Evolutionary conservation across 2,329 filamentous ascomycete species (phyloP), one percentile per base, ranked within the genome.

Genomic region (Fusarium albosuccineum): DNA sequence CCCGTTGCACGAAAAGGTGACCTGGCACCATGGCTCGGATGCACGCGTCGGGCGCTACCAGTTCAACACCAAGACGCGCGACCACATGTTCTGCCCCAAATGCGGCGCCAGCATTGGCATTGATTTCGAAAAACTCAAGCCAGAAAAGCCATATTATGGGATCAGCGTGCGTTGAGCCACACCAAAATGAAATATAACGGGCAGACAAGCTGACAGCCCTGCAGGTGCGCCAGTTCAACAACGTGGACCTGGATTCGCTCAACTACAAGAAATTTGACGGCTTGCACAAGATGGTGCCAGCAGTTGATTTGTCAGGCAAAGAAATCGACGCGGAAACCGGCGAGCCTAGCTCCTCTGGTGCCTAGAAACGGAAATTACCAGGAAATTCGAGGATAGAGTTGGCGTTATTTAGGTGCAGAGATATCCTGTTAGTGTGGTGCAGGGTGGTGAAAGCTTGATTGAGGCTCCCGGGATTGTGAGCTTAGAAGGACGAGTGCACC

Each of bases 21-120:
- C 68, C 10, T 84, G 81, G 80, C 80, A 83, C 61, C 77, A 82
- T 65, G 73, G 75, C 63, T 76, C 79, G n/a, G 66, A 73, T 6
- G 53, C 58, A 14, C 71, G 70, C 9, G 60, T 74, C 26, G 55
- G 58, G n/a, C 64, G 74, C 37, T 74, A 70, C 27, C 36, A 73
- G 55, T 85, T 85, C 79, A 84, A 84, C 75, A 81, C 80, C 44
- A 82, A 83, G 71, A 59, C 73, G 42, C 81, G 80, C 62, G 82
- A 83, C 61, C 82, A 84, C 68, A 78, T 85, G 75, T 85, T 84
- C 67, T 85, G 83, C 61, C 77, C 77, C 30, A 78, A 79, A 61
- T 85, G 83, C 69, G 82, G 83, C 13, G 74, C 79, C 29, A 83
- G 81, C 64, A 74, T 85, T 16, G 81, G 80, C 1, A 83, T 85